phyloP scores from a whole-genome alignment of 371 early-diverging fungal species.

The Nematocida homosporus region DNA sequence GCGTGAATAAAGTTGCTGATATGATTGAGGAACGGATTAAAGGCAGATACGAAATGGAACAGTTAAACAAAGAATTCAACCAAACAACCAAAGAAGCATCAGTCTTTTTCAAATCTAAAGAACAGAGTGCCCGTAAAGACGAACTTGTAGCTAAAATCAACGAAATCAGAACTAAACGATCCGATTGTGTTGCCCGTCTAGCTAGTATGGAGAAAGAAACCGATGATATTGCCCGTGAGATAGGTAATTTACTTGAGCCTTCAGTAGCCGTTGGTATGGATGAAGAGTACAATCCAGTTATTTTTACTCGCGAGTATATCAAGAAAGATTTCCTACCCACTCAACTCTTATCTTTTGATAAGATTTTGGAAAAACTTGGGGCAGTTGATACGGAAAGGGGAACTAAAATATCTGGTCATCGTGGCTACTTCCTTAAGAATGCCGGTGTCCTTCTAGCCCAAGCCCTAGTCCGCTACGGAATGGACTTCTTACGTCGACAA shows the following conservation, averaged over 20 bases:
- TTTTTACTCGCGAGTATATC: constrained; percentile 70
- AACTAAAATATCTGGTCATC: constrained; percentile 91
- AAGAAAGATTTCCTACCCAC: constrained; percentile 66
- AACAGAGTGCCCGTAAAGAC: constrained; percentile 19
- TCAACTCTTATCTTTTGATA: constrained; percentile 69
- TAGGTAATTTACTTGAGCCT: constrained; percentile 92
- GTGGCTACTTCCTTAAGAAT: constrained; percentile 91
- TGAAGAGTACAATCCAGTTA: constrained; percentile 80
- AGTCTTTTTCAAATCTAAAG: constrained; percentile 41
- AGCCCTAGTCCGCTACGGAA: constrained; percentile 90
- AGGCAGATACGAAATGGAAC: constrained; percentile 57
- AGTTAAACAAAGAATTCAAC: constrained; percentile 62
- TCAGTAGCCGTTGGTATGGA: constrained; percentile 79
- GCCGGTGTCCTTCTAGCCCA: constrained; percentile 88
- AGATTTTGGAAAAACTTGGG: constrained; percentile 72
- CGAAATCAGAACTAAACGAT: constrained; percentile 22
- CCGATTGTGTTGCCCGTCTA: constrained; percentile 4
- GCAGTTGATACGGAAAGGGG: constrained; percentile 86
- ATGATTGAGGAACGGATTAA: constrained; percentile 59
- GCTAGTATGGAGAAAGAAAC: constrained; percentile 52
- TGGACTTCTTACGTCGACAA: constrained; percentile 79
- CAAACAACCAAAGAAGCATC: constrained; percentile 31
- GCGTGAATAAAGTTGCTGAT: constrained; percentile 51
- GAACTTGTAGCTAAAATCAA: constrained; percentile 14
- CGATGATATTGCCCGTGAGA: constrained; percentile 68